Percentiles rank a stretch among this genome's conserved stretches.
Evolutionary conservation across 306 rosid genomes (phyloP).

Genomic region (Adenanthera pavonina): DNA sequence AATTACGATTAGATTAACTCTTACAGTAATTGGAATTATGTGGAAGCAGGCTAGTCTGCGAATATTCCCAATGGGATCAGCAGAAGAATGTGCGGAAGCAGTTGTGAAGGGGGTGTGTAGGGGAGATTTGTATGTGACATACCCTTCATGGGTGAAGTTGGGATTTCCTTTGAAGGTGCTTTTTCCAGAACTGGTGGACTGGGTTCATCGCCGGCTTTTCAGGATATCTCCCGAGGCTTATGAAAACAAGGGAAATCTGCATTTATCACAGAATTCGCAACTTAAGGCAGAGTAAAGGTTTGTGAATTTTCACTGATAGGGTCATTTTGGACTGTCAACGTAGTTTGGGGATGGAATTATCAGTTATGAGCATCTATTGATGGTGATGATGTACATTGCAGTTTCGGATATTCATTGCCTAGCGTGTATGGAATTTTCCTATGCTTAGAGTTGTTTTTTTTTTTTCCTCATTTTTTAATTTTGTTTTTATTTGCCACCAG

Average conservation of each 20-base stretch:
- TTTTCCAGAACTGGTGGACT: slow-evolving; percentile 39
- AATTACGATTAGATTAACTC: not conserved
- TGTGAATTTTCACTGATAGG: not conserved
- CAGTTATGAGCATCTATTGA: not conserved
- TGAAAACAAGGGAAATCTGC: not conserved
- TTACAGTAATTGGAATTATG: not conserved
- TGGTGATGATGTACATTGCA: not conserved
- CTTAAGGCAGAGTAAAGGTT: not conserved
- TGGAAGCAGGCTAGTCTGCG: slow-evolving; percentile 38
- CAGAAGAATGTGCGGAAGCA: slow-evolving; percentile 38
- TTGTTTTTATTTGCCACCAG: too few species aligned
- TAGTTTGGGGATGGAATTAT: not conserved
- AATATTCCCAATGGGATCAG: slow-evolving; percentile 40
- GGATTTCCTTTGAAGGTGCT: slow-evolving; percentile 35
- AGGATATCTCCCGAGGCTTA: not conserved
- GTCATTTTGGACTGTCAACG: not conserved
- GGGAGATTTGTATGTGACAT: slow-evolving; percentile 48
- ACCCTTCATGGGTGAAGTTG: slow-evolving; percentile 42
- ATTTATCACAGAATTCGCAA: not conserved
- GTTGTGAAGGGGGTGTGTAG: slow-evolving; percentile 43
- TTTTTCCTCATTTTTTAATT: too few species aligned
- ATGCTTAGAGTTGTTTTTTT: too few species aligned
- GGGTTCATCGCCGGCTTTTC: not conserved
- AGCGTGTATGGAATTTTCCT: not conserved
- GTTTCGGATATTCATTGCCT: not conserved